Evolutionary conservation across 1,284 basidiomycete genomes (phyloP), one percentile per base, ranked within the genome.

Genomic region (Coniferiporia weirii): DNA sequence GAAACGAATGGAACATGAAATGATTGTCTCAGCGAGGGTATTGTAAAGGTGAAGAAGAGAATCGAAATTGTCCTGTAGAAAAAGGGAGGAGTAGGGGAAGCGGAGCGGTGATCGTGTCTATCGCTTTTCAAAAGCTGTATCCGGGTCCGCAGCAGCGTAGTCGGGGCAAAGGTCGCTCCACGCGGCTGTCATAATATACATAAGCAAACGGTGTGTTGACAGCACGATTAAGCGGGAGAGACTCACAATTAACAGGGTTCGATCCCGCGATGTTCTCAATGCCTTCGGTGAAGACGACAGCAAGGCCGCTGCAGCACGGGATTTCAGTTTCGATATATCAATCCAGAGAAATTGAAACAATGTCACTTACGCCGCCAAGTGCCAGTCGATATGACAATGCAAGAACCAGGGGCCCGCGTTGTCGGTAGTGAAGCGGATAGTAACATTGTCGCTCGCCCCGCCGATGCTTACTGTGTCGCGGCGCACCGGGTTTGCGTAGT

Each of bases 401-500:
- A 78, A 64, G 64, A 79, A 70, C 77, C 78, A 79, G 2, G 78
- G 78, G 0, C 77, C 79, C 38, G 79, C 65, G 59, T 80, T 81
- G 57, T 79, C 73, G 0, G 78, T 79, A 47, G 56, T 62, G 52
- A 69, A 76, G 27, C 73, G 71, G 34, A 76, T 64, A 4, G 69
- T 66, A 54, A 70, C 65, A 48, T 64, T 68, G 59, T 74, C 64
- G 12, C 64, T 68, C 45, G 53, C 49, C 20, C 20, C 47, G 22
- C 72, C 74, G 49, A 67, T 60, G 5, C 60, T 68, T 22, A 68
- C 64, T 4, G 68, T 68, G 50, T 76, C 75, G n/a, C 73, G 66
- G 34, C 71, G 70, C 12, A 71, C 68, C 2, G 78, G 77, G 57
- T 79, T 75, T 8, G 60, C 55, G 63, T 70, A 76, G 66, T 79